Percentiles rank a stretch among this genome's conserved stretches.
phyloP scores from a whole-genome alignment of 2,329 filamentous ascomycete genomes.

The Penicillium nordicum region DNA sequence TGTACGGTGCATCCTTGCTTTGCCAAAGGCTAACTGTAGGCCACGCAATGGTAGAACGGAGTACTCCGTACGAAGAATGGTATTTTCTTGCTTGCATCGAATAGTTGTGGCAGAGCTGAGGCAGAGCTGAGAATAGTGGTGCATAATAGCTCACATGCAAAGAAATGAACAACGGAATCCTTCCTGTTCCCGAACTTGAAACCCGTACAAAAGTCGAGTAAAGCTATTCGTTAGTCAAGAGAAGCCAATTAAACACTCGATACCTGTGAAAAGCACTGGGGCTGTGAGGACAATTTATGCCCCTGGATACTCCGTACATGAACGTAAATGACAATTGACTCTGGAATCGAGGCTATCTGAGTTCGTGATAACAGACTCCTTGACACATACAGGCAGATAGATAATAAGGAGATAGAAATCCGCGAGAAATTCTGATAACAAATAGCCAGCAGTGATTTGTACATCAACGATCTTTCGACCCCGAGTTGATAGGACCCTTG shows the following conservation, averaged over 20 bases:
- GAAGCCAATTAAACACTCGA: neutral
- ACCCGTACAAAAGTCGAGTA: neutral
- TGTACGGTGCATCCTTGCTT: neutral
- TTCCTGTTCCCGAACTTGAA: neutral
- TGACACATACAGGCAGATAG: neutral
- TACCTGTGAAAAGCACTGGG: neutral
- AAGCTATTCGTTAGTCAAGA: neutral
- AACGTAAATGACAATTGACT: neutral
- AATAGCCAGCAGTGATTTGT: neutral
- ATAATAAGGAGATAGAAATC: neutral
- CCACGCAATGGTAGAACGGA: neutral
- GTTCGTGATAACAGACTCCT: neutral
- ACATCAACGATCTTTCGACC: neutral
- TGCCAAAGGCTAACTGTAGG: neutral
- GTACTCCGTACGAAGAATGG: neutral
- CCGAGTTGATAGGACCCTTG: neutral
- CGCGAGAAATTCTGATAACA: neutral
- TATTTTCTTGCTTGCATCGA: neutral
- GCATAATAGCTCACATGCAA: neutral
- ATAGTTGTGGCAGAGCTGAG: too few species aligned
- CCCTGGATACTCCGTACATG: neutral
- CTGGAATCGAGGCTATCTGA: neutral
- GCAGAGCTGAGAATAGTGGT: neutral
- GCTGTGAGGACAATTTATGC: neutral
- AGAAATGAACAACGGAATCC: neutral